These are phyloP conservation scores for Primulina eburnea DNA, from an alignment of 257 asterid genomes.

Conservation along the genomic window DNA sequence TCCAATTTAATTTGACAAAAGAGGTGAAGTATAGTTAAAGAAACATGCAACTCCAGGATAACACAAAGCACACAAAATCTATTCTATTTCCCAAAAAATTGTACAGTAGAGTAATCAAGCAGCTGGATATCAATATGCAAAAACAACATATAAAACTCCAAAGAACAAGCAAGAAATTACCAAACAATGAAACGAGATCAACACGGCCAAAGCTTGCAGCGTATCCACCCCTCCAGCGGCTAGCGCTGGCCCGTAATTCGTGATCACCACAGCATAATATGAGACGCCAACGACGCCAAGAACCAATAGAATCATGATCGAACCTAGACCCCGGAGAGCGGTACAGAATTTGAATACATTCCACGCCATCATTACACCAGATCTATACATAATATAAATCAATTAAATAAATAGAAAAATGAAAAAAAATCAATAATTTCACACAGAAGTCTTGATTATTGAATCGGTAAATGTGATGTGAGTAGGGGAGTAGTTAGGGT, in stretches of 20 bases:
- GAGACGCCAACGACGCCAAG: slow-evolving; percentile 68
- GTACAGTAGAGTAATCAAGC: background rate
- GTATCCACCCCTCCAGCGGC: slow-evolving; percentile 46
- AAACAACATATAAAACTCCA: background rate
- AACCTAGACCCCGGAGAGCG: slow-evolving; percentile 63
- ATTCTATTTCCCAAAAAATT: background rate
- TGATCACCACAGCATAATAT: slow-evolving; percentile 63
- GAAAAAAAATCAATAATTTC: background rate
- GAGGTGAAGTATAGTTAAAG: background rate
- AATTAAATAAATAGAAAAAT: background rate
- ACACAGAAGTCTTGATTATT: background rate
- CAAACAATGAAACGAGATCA: slow-evolving; percentile 55
- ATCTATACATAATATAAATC: slow-evolving; percentile 52
- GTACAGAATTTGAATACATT: slow-evolving; percentile 70
- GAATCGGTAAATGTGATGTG: background rate
- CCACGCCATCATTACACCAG: slow-evolving; percentile 80
- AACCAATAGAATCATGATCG: slow-evolving; percentile 72
- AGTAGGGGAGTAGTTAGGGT: background rate
- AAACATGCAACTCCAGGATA: background rate
- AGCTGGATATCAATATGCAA: slow-evolving; percentile 1
- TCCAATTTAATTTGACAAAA: background rate
- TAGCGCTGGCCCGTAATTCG: slow-evolving; percentile 53
- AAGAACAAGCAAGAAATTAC: slow-evolving; percentile 29
- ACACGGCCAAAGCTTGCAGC: slow-evolving; percentile 40
- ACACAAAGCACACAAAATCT: background rate